These are phyloP conservation scores for Elsinoe perseae DNA, from an alignment of 2,329 filamentous ascomycete genomes.

Conservation along the genomic window DNA sequence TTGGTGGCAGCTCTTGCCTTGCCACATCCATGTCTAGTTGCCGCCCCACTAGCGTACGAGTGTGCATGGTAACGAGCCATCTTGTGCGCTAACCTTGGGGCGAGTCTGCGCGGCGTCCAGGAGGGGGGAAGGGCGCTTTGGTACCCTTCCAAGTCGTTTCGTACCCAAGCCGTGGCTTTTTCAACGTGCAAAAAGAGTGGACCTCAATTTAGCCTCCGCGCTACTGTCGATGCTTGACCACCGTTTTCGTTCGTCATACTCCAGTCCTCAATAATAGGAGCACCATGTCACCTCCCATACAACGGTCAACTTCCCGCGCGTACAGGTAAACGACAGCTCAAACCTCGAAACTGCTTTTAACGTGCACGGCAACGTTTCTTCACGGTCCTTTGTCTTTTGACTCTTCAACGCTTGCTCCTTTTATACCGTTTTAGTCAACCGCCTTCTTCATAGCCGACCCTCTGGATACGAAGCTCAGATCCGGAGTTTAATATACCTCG, in stretches of 20 bases:
- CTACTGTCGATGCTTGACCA: slow-evolving; percentile 14
- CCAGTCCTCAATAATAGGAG: slow-evolving; percentile 15
- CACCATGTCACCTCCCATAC: slow-evolving; percentile 11
- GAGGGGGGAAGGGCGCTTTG: slow-evolving; percentile 10
- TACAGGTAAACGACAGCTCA: slow-evolving; percentile 13
- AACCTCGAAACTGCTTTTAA: slow-evolving; percentile 14
- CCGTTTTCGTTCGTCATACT: slow-evolving; percentile 17
- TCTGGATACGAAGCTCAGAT: slow-evolving; percentile 2
- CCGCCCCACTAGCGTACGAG: slow-evolving; percentile 12
- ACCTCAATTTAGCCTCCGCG: slow-evolving; percentile 13
- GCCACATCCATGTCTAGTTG: slow-evolving; percentile 15
- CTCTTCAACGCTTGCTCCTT: slow-evolving; percentile 17
- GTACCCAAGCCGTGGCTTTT: slow-evolving; percentile 15
- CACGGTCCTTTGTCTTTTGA: slow-evolving; percentile 17
- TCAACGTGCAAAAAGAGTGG: slow-evolving; percentile 14
- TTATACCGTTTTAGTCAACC: slow-evolving; percentile 15
- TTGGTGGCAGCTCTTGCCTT: slow-evolving; percentile 12
- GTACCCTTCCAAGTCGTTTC: slow-evolving; percentile 14
- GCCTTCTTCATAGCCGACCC: slow-evolving; percentile 11
- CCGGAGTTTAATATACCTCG: slow-evolving; percentile 16
- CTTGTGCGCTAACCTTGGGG: slow-evolving; percentile 10
- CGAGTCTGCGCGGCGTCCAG: slow-evolving; percentile 13
- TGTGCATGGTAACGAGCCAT: slow-evolving; percentile 13
- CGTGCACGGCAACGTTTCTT: slow-evolving; percentile 12
- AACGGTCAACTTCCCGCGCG: slow-evolving; percentile 1